phyloP scores from a whole-genome alignment of 371 early-diverging fungal genomes.

The Mortierella sp. region DNA sequence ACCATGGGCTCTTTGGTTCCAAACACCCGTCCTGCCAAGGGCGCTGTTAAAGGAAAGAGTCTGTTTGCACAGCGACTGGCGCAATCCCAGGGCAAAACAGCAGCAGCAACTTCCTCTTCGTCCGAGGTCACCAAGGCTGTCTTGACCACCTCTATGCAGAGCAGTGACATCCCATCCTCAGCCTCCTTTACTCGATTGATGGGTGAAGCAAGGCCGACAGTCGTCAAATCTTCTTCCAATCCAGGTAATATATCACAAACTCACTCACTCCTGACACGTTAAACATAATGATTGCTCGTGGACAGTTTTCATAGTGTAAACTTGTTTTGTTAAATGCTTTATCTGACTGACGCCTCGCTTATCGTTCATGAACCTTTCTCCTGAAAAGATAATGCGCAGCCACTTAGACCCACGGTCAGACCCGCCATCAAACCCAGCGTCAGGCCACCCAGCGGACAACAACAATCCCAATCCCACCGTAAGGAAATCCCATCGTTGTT shows the following conservation, averaged over 20 bases:
- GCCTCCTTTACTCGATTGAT: conserved; percentile 12
- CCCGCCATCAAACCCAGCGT: conserved; percentile 15
- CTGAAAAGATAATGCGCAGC: conserved; percentile 17
- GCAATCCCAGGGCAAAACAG: conserved; percentile 30
- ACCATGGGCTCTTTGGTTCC: conserved; percentile 32
- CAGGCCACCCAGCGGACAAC: not conserved
- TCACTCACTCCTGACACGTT: no score
- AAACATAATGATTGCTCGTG: not conserved
- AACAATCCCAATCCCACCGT: not conserved
- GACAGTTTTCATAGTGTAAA: not conserved
- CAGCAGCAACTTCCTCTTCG: not conserved
- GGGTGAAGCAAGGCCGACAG: not conserved
- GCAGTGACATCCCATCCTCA: conserved; percentile 22
- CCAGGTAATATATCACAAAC: conserved; percentile 12
- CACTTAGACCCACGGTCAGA: conserved; percentile 17
- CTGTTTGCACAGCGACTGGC: conserved; percentile 51
- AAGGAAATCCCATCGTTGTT: not conserved
- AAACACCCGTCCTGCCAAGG: conserved; percentile 14
- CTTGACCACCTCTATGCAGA: conserved; percentile 8
- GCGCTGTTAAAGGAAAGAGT: conserved; percentile 46
- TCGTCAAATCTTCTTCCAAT: conserved; percentile 10
- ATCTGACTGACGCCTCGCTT: not conserved
- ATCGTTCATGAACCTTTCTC: not conserved
- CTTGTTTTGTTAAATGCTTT: not conserved
- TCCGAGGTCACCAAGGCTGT: not conserved